These are phyloP conservation scores for Kalmanozyma brasiliensis DNA, from an alignment of 1,284 basidiomycete species.

Conservation along the genomic window DNA sequence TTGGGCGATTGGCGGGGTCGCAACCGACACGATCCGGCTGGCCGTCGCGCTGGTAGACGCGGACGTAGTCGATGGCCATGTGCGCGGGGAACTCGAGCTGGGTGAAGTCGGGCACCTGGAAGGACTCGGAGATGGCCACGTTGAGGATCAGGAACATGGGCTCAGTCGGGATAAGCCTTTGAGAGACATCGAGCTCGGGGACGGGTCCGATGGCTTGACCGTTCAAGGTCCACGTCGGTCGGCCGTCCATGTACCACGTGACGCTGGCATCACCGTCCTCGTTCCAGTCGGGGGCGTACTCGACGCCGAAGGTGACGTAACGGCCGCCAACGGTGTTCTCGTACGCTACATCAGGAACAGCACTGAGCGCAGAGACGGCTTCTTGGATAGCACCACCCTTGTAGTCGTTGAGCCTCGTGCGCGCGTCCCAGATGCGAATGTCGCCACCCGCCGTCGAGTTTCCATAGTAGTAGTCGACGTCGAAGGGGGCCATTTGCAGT, in stretches of 20 bases:
- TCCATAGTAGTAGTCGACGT: slow-evolving; percentile 61
- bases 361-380: slow-evolving; percentile 61
- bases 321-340: slow-evolving; percentile 25
- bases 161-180: slow-evolving; percentile 58
- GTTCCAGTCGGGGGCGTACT: slow-evolving; percentile 65
- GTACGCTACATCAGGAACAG: slow-evolving; percentile 58
- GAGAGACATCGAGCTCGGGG: slow-evolving; percentile 50
- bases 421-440: slow-evolving; percentile 52
- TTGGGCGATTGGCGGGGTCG: slow-evolving; percentile 62
- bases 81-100: slow-evolving; percentile 70
- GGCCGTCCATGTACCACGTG: slow-evolving; percentile 65
- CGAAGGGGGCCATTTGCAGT: slow-evolving; percentile 67
- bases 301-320: slow-evolving; percentile 63
- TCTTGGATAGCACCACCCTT: slow-evolving; percentile 65
- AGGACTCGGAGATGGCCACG: slow-evolving; percentile 68
- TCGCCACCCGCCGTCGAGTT: slow-evolving; percentile 33
- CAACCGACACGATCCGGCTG: slow-evolving; percentile 63
- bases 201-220: slow-evolving; percentile 44
- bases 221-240: slow-evolving; percentile 60
- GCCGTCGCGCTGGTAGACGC: slow-evolving; percentile 71
- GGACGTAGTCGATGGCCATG: slow-evolving; percentile 70
- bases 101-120: slow-evolving; percentile 69
- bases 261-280: slow-evolving; percentile 51
- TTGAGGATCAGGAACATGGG: slow-evolving; percentile 60
- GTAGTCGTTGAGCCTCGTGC: slow-evolving; percentile 60